Base-by-base conservation (phyloP, 192 early-diverging fungal genomes). In the Chytriomyces sp. region DNA sequence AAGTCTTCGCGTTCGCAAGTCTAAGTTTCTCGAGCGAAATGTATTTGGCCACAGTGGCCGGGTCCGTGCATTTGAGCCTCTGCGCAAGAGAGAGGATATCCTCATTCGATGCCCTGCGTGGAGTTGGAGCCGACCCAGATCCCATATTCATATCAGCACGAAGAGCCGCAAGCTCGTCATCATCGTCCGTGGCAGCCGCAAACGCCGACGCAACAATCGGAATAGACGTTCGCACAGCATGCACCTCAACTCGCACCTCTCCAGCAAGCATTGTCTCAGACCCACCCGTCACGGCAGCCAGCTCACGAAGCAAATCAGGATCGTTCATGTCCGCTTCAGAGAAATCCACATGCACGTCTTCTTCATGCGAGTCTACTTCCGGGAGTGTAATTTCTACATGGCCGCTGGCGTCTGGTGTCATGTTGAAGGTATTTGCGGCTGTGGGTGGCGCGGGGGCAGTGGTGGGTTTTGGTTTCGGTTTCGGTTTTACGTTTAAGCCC, bases 261-360 rank as follows among this genome's bases (percentile, higher is more conserved):
- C 35, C 35, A 35, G 35, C 0, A 35, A 35, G 35, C 35, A 35
- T 69, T 73, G 43, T n/a, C 18, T 13, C n/a, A 20, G 61, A 44
- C 18, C 64, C 13, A 26, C 16, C n/a, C 35, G 35, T 35, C 57
- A 88, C 76, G 9, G 64, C 61, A 26, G 61, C 13, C 10, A 79
- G 49, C 63, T 77, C 77, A 81, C 86, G 88, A 83, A 94, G 78
- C 45, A 94, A 80, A n/a, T 84, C 81, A 6, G 93, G 93, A 76
- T 94, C 92, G 46, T 92, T 90, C 80, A 92, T 78, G 77, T 94
- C 93, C 5, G 86, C 85, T 24, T 94, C 93, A 7, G 85, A 88
- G 48, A 94, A 80, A 16, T 91, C 88, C 6, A 94, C 87, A 7
- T 82, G 76, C 45, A 87, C 85, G 57, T 91, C 88, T 20, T 85